Base-by-base conservation (phyloP, 768 basidiomycete species). In the Boletus sensibilis region DNA sequence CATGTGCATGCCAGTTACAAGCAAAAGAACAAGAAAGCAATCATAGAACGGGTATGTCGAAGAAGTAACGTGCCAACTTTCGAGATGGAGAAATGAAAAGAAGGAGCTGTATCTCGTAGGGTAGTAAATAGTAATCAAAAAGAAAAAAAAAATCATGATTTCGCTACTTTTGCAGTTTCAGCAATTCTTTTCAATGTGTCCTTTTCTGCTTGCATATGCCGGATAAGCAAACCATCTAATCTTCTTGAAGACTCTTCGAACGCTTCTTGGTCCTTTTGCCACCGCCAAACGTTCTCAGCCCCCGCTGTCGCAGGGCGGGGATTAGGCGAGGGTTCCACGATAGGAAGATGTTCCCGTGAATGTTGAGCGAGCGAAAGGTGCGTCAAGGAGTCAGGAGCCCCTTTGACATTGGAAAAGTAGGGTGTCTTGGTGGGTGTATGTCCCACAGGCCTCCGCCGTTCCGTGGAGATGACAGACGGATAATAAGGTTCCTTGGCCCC, bases 161-260 rank as follows among this genome's bases (percentile, higher is more conserved):
- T 63, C 39, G 68, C 34, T 67, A 74, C 72, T 67, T 72, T 72
- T 60, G 71, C 70, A 58, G 73, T 78, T 63, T 68, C 72, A 50
- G 92, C 86, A 68, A 94, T 92, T 73, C 84, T 79, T 75, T 82
- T 87, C 64, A 94, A 78, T 34, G 83, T 85, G 65, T 91, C 87
- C 74, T 84, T 85, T 74, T 94, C 92, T 50, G 85, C 80, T 73
- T 89, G 88, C 76, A 93, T 88, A 68, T 94, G 92, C 69, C 87
- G 85, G 52, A 85, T 74, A 50, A 94, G 74, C 83, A 94, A 81
- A 58, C 90, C 91, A 68, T 93, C 90, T 60, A 93, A 73, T 72
- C 78, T 82, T 72, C 74, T 78, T 57, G 86, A 68, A 29, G 84
- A 84, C 70, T 88, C 85, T 60, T 83, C 76, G 68, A 75, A 74